A percentile compares a stretch with the other conserved stretches of the same genome.
Conservation (phyloP, 2,329 filamentous ascomycete genomes). For the Ceratocystis eucalypticola region DNA sequence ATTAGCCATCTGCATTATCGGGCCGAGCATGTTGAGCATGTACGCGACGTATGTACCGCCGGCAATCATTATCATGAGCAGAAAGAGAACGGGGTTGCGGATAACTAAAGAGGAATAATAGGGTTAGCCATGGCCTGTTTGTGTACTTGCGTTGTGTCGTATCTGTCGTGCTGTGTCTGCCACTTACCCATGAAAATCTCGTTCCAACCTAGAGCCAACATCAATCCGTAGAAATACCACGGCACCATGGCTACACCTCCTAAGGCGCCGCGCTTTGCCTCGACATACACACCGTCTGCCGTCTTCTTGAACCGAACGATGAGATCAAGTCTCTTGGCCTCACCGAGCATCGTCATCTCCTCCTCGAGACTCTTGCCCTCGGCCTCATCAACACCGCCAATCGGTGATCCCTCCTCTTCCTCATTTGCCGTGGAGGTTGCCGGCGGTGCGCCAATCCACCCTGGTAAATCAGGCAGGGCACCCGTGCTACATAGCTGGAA, state of each 20-base stretch:
- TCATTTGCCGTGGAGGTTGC: conserved; percentile 62
- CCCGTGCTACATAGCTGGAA: conserved; percentile 68
- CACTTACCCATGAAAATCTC: conserved; percentile 81
- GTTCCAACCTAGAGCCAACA: conserved; percentile 94
- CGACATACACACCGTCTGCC: conserved; percentile 92
- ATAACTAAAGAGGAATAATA: conserved; percentile 46
- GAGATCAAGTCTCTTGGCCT: conserved; percentile 80
- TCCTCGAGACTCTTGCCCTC: conserved; percentile 90
- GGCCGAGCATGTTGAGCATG: conserved; percentile 86
- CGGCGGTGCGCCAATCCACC: conserved; percentile 71
- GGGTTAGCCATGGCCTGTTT: neutral
- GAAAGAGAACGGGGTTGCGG: conserved; percentile 83
- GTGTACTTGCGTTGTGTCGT: neutral
- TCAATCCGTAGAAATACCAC: conserved; percentile 80
- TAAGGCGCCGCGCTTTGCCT: conserved; percentile 93
- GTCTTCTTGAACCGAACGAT: conserved; percentile 96
- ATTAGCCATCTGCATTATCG: conserved; percentile 88
- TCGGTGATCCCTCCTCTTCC: conserved; percentile 77
- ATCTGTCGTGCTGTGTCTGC: neutral
- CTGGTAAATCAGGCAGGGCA: conserved; percentile 64
- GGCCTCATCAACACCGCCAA: conserved; percentile 88
- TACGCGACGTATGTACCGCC: conserved; percentile 80
- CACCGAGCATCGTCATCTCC: conserved; percentile 88
- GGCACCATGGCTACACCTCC: conserved; percentile 90
- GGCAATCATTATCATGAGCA: conserved; percentile 66